phyloP scores from a whole-genome alignment of 345 rosid genomes.

The Citrus trifoliata region DNA sequence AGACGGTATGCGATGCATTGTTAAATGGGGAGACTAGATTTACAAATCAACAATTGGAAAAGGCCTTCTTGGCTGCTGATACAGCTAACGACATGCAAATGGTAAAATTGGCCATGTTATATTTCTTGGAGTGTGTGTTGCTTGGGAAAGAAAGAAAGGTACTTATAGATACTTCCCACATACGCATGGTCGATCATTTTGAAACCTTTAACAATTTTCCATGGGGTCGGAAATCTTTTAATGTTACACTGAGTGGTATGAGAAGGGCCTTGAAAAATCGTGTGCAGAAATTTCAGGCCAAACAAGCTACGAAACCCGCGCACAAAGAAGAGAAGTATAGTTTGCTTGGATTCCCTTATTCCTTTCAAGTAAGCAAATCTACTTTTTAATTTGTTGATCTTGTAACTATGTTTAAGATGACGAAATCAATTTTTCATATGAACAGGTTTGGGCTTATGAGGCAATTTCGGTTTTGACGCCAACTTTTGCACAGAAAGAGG shows the following conservation, averaged over 20 bases:
- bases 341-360: background rate
- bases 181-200: background rate
- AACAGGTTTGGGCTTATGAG: background rate
- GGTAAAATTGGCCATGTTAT: background rate
- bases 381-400: background rate
- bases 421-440: background rate
- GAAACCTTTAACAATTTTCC: background rate
- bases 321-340: background rate
- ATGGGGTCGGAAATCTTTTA: background rate
- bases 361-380: background rate
- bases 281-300: background rate
- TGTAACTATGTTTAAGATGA: background rate
- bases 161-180: background rate
- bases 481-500: background rate
- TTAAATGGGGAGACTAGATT: constrained; percentile 1
- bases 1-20: background rate
- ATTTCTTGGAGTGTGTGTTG: background rate
- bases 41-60: background rate
- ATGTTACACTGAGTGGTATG: background rate
- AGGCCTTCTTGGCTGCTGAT: background rate
- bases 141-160: background rate
- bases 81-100: background rate
- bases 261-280: background rate
- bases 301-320: background rate
- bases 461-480: background rate